Conservation (phyloP, 139 green algal species). For the Ostreobium quekettii region DNA sequence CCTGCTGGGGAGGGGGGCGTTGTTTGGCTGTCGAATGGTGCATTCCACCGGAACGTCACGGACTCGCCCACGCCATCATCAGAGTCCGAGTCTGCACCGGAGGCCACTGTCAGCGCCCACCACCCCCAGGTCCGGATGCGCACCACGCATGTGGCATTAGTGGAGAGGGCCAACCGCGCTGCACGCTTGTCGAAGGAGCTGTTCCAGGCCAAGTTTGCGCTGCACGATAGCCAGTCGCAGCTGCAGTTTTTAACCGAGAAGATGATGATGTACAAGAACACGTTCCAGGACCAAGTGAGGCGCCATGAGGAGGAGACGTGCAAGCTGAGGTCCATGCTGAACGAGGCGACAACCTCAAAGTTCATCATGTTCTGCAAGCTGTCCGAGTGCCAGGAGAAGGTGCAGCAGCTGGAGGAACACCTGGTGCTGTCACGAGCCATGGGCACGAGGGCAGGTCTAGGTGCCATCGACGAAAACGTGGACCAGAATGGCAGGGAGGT, state of each 20-base stretch:
- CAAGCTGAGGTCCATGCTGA: not conserved
- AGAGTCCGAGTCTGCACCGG: not conserved
- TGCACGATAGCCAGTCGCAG: not conserved
- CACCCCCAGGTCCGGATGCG: not conserved
- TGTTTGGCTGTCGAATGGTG: not conserved
- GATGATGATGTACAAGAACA: not conserved
- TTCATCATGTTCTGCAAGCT: constrained; percentile 2
- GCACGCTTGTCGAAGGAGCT: not conserved
- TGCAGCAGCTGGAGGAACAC: not conserved
- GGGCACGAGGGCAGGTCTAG: not conserved
- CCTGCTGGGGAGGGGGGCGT: too few species aligned
- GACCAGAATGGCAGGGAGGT: not conserved
- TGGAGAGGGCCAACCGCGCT: not conserved
- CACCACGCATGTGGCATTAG: not conserved
- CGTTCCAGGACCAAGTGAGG: not conserved
- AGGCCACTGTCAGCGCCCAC: not conserved
- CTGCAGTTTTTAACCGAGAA: not conserved
- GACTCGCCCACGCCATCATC: not conserved
- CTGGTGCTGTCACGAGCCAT: too few species aligned
- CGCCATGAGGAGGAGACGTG: not conserved
- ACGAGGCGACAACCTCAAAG: not conserved
- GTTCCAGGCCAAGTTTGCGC: not conserved
- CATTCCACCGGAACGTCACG: not conserved
- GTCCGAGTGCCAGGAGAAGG: not conserved
- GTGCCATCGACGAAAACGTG: not conserved